These are phyloP conservation scores for Umbilicus rupestris DNA, from an alignment of 164 flowering plant species.

Conservation along the genomic window DNA sequence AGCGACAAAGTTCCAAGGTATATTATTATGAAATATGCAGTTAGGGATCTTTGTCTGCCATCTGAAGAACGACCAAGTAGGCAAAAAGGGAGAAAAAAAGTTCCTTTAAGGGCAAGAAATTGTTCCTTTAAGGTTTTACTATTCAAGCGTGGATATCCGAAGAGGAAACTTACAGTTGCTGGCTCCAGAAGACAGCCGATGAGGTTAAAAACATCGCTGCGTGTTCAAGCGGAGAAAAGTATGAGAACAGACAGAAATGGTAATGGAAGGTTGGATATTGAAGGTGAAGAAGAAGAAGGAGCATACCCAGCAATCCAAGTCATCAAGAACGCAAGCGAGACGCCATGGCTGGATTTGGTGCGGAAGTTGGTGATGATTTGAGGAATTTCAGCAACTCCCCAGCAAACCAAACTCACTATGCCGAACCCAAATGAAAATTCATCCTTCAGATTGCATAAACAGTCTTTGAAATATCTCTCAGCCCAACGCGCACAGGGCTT, in stretches of 20 bases:
- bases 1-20: neutral
- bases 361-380: constrained; percentile 84
- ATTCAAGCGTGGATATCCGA: neutral
- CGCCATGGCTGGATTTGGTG: constrained; percentile 80
- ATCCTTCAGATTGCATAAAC: constrained; percentile 4
- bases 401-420: constrained; percentile 1
- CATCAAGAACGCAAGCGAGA: constrained; percentile 71
- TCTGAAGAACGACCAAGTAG: neutral
- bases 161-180: constrained; percentile 3
- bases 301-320: constrained; percentile 78
- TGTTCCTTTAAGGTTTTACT: too few species aligned
- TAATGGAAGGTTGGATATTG: neutral
- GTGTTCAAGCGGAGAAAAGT: neutral
- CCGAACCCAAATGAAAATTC: neutral
- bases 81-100: neutral
- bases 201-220: constrained; percentile 1
- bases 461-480: constrained; percentile 20
- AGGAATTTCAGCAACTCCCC: constrained; percentile 88
- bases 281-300: too few species aligned
- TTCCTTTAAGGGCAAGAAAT: too few species aligned
- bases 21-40: neutral
- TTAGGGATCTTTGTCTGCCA: constrained; percentile 1
- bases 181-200: constrained; percentile 6
- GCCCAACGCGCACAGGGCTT: constrained; percentile 68
- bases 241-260: neutral